Percentiles rank a stretch among this genome's conserved stretches.
Conservation (phyloP, 495 filamentous ascomycete species). For the Astrothelium macrocarpum region DNA sequence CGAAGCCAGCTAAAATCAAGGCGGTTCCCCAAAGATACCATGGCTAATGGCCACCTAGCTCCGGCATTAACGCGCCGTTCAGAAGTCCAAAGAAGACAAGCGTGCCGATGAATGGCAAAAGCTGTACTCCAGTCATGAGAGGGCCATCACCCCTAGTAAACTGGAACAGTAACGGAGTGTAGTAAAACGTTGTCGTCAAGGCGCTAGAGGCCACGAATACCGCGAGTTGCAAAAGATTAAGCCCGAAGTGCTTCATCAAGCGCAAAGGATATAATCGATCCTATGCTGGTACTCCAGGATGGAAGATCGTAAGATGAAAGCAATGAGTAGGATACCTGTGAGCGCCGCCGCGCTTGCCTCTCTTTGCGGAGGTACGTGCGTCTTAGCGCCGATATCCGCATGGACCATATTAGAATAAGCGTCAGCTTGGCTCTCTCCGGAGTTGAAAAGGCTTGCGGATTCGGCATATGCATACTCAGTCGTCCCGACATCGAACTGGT, state of each 20-base stretch:
- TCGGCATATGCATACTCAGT: background rate
- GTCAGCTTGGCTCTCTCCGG: background rate
- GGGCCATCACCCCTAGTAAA: slow-evolving; percentile 14
- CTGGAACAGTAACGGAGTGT: slow-evolving; percentile 8
- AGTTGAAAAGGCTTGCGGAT: background rate
- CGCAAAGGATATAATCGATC: background rate
- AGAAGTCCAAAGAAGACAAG: slow-evolving; percentile 15
- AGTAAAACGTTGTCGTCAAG: slow-evolving; percentile 33
- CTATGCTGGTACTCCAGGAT: background rate
- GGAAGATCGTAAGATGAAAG: background rate
- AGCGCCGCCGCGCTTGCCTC: no score
- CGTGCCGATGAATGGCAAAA: slow-evolving; percentile 24
- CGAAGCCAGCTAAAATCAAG: slow-evolving; percentile 15
- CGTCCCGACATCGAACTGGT: background rate
- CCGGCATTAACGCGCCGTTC: slow-evolving; percentile 19
- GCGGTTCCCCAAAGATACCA: slow-evolving; percentile 17
- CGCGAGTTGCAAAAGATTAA: background rate
- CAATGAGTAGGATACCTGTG: background rate
- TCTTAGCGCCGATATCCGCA: no score
- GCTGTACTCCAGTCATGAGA: slow-evolving; percentile 16
- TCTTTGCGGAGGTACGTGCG: no score
- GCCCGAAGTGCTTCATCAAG: background rate
- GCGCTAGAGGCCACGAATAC: slow-evolving; percentile 33
- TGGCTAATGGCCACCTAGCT: slow-evolving; percentile 17
- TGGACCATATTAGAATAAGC: no score